Base-by-base conservation (phyloP, 345 rosid genomes). In the Diplotaxis tenuifolia region DNA sequence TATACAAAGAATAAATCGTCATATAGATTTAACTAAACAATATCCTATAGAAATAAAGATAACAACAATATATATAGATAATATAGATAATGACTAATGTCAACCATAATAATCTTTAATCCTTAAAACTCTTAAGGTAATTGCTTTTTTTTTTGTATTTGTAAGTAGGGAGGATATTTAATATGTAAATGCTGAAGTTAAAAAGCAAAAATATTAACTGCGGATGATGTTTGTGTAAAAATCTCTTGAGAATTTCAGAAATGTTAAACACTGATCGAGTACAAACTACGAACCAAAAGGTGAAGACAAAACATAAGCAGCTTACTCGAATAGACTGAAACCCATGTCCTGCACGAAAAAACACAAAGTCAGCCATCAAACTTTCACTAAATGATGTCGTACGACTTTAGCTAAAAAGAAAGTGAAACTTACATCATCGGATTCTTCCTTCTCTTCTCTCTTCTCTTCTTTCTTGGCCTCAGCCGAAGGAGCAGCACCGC, bases 401-500 rank as follows among this genome's bases (percentile, higher is more conserved):
- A 28, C 29, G 3, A 19, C 11, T 4, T 16, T 16, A 6, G 16
- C 5, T 0, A 32, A 7, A 42, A 18, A 22, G 12, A 11, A 38
- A 70, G 8, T 2, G 7, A 5, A 62, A 66, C 86, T 85, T 71
- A 91, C 97, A 9, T 89, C 97, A 16, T 92, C 96, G 3, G 92
- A 87, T 67, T 89, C 97, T 70, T 91, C 96, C 71, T 85, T 84
- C 84, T 85, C 87, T 69, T 87, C 96, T 1, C 83, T 86, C 73
- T 91, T 89, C 75, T 91, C 93, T 57, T 89, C 97, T 72, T 87
- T 85, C 86, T 89, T 87, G 8, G 90, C 19, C 85, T 89, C 93
- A n/a, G 89, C 87, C 0, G 87, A 88, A 0, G 83, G 67, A 14
- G 80, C 87, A 1, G 67, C 79, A 40, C 64, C 84, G 1, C 74